These are phyloP conservation scores for Stereum hirsutum DNA, from an alignment of 1,284 basidiomycete genomes.

Conservation along the genomic window DNA sequence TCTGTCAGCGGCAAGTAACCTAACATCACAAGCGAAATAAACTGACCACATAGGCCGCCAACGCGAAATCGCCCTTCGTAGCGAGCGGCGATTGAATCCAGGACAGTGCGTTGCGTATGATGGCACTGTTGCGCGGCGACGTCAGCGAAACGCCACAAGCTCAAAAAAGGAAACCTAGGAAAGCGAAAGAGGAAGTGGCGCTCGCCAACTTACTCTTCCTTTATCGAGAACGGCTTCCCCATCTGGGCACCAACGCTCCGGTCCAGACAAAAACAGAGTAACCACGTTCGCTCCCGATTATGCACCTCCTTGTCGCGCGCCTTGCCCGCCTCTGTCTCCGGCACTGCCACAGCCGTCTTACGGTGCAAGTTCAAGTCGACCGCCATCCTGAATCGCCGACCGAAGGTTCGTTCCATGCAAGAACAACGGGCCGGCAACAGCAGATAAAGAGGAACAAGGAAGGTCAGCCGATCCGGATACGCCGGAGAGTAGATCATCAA, in stretches of 20 bases:
- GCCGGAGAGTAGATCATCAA: no score
- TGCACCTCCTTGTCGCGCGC: constrained; percentile 77
- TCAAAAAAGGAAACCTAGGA: not conserved
- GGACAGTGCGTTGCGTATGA: constrained; percentile 76
- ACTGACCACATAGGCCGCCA: constrained; percentile 67
- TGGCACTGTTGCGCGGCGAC: constrained; percentile 41
- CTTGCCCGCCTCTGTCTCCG: constrained; percentile 68
- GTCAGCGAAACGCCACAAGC: not conserved
- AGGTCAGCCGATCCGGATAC: not conserved
- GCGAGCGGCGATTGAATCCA: constrained; percentile 64
- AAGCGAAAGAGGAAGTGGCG: constrained; percentile 12
- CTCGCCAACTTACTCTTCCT: constrained; percentile 66
- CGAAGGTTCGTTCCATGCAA: constrained; percentile 1
- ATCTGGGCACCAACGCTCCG: constrained; percentile 88
- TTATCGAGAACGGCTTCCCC: constrained; percentile 83
- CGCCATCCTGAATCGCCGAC: constrained; percentile 80
- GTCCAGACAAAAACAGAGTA: constrained; percentile 86
- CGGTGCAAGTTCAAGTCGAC: constrained; percentile 94
- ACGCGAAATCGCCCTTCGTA: constrained; percentile 50
- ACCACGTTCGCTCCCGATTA: constrained; percentile 92
- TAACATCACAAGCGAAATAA: constrained; percentile 4
- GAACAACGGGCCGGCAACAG: constrained; percentile 9
- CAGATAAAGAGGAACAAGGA: constrained; percentile 8
- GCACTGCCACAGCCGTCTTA: constrained; percentile 62
- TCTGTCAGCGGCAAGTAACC: constrained; percentile 1